Conservation (phyloP, 768 basidiomycete genomes). For the Trametes elegans region DNA sequence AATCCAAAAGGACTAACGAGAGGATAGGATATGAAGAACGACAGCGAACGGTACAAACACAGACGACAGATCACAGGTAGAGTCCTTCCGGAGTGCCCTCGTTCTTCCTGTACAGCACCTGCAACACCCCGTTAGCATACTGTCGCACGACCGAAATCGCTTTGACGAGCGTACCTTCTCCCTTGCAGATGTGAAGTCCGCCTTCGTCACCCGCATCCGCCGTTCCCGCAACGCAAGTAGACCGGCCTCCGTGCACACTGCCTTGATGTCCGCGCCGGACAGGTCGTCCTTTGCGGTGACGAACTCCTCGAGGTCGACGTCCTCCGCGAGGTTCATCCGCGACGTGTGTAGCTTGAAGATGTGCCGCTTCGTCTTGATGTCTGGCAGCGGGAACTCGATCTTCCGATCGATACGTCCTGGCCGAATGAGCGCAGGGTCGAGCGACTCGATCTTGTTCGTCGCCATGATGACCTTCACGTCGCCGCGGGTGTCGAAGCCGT, state of each 20-base stretch:
- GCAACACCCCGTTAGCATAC: conserved; percentile 1
- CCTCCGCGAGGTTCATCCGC: conserved; percentile 84
- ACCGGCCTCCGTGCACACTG: conserved; percentile 98
- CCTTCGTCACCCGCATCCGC: conserved; percentile 91
- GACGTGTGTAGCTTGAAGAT: conserved; percentile 98
- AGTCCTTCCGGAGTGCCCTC: conserved; percentile 92
- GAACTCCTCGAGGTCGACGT: conserved; percentile 95
- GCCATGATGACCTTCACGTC: conserved; percentile 99
- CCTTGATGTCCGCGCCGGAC: conserved; percentile 98
- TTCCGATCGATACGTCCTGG: conserved; percentile 99
- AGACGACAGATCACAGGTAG: conserved; percentile 52
- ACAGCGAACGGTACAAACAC: conserved; percentile 7
- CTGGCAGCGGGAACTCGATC: conserved; percentile 97
- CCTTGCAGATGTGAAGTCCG: conserved; percentile 84
- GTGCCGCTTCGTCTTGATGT: conserved; percentile 98
- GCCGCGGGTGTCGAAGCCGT: conserved; percentile 99
- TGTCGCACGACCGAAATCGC: conserved; percentile 10
- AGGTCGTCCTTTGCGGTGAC: conserved; percentile 95
- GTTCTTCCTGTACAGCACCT: conserved; percentile 95
- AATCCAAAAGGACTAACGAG: conserved; percentile 6
- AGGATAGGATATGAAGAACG: conserved; percentile 14
- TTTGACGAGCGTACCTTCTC: conserved; percentile 70
- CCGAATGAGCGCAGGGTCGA: conserved; percentile 97
- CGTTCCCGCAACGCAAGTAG: conserved; percentile 91
- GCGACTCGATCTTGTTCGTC: conserved; percentile 94